A percentile compares a stretch with the other conserved stretches of the same genome.
These are phyloP conservation scores for Dispira parvispora DNA, from an alignment of 192 early-diverging fungal genomes.

Conservation along the genomic window DNA sequence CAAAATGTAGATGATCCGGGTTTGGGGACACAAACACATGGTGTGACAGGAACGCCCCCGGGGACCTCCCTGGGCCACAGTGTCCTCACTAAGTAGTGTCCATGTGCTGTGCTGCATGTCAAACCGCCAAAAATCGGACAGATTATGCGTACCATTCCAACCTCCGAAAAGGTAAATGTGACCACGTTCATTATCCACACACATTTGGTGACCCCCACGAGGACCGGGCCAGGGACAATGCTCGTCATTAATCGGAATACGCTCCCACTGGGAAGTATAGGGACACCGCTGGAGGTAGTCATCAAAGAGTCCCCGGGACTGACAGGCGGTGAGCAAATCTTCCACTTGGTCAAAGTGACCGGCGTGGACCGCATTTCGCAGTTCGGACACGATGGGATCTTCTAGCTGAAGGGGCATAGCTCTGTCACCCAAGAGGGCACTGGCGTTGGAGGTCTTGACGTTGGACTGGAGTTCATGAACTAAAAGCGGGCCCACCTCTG, in stretches of 20 bases:
- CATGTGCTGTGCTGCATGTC: conserved; percentile 41
- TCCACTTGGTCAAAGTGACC: conserved; percentile 65
- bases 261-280: conserved; percentile 58
- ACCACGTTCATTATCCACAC: conserved; percentile 56
- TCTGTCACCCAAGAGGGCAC: conserved; percentile 2
- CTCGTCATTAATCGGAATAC: conserved; percentile 9
- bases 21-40: conserved; percentile 70
- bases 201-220: conserved; percentile 96
- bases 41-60: conserved; percentile 81
- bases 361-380: conserved; percentile 46
- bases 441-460: no score
- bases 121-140: conserved; percentile 83
- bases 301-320: conserved; percentile 46
- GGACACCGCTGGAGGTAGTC: conserved; percentile 45
- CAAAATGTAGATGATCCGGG: conserved; percentile 58
- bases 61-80: conserved; percentile 62
- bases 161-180: conserved; percentile 83
- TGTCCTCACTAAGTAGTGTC: conserved; percentile 63
- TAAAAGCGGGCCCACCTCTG: conserved; percentile 30
- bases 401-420: conserved; percentile 39
- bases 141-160: conserved; percentile 77
- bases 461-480: conserved; percentile 18
- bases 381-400: conserved; percentile 57
- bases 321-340: conserved; percentile 43
- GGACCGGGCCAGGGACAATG: conserved; percentile 14